These are phyloP conservation scores for Trichoderma pleuroti DNA, from an alignment of 2,329 filamentous ascomycete genomes.

Conservation along the genomic window DNA sequence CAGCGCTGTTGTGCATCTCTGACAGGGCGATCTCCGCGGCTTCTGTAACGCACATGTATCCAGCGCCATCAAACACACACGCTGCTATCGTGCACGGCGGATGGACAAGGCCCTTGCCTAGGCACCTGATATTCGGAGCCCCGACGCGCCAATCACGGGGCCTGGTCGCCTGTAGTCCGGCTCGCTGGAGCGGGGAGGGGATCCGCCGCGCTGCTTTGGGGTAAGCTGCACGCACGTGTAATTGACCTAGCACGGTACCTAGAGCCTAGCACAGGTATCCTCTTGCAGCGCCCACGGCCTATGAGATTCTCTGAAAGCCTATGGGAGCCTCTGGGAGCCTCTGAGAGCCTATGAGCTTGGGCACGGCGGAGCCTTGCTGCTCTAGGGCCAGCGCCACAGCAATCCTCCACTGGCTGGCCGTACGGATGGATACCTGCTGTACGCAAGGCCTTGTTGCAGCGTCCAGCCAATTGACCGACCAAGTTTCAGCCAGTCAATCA, in stretches of 20 bases:
- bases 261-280: not conserved
- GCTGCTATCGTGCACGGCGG: not conserved
- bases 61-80: not conserved
- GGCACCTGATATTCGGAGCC: not conserved
- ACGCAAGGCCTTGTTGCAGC: slow-evolving; percentile 1
- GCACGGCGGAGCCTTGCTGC: not conserved
- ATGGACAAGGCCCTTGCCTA: not conserved
- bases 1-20: not conserved
- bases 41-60: not conserved
- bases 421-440: not conserved
- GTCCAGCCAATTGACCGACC: not conserved
- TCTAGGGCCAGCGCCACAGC: not conserved
- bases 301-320: no score
- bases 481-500: not conserved
- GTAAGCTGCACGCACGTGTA: slow-evolving; percentile 15
- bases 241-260: not conserved
- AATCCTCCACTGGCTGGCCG: not conserved
- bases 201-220: slow-evolving; percentile 11
- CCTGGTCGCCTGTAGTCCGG: not conserved
- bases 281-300: not conserved
- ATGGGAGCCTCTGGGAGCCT: not conserved
- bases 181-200: slow-evolving; percentile 1
- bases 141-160: slow-evolving; percentile 7
- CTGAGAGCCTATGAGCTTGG: not conserved
- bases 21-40: not conserved